Evolutionary conservation across 139 green algal species (phyloP).

Genomic region (Trebouxia sp.): DNA sequence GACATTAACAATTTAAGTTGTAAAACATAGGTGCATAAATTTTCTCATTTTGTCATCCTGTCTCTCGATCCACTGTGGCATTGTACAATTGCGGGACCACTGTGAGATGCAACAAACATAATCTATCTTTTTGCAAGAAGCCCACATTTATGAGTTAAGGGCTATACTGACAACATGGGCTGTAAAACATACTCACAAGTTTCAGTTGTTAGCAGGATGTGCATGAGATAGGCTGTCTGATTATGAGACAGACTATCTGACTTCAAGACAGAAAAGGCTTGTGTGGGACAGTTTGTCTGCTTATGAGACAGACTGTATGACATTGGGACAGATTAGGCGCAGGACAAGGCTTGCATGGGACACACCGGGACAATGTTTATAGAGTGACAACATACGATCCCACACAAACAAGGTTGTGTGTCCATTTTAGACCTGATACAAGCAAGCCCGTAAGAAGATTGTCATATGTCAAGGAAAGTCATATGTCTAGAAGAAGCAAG

Average conservation of each 20-base stretch:
- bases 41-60: constrained; percentile 16
- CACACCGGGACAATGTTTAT: background rate
- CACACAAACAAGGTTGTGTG: background rate
- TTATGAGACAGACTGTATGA: constrained; percentile 16
- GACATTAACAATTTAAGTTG: constrained; percentile 14
- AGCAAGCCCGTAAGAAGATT: background rate
- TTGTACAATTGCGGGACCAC: constrained; percentile 15
- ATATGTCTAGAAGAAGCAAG: constrained; percentile 14
- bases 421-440: background rate
- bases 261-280: constrained; percentile 17
- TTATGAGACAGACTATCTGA: constrained; percentile 12
- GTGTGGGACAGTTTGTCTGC: constrained; percentile 23
- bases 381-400: background rate
- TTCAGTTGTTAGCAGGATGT: background rate
- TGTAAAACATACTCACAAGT: background rate
- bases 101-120: constrained; percentile 25
- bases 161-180: background rate
- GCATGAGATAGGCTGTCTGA: no score
- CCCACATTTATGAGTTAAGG: constrained; percentile 15
- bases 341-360: background rate
- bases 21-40: constrained; percentile 18
- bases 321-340: background rate
- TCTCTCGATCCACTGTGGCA: constrained; percentile 26
- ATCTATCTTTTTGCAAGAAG: constrained; percentile 21
- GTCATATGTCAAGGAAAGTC: constrained; percentile 2